These are phyloP conservation scores for Plasmodium coatneyi DNA, from an alignment of 169 alveolate genomes.

Conservation along the genomic window DNA sequence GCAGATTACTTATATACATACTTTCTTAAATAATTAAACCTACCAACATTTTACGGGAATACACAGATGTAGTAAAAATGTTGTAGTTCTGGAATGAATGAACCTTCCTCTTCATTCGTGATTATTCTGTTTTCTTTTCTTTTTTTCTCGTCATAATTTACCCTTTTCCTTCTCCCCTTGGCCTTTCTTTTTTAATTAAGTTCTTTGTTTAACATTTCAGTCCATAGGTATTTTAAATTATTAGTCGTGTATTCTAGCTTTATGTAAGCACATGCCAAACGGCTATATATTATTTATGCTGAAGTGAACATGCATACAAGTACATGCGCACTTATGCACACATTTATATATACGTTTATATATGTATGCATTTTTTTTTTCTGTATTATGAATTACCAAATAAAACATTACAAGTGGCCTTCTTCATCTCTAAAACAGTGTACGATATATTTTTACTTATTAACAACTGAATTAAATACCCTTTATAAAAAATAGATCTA, in stretches of 20 bases:
- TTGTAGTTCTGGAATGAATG: not conserved
- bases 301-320: not conserved
- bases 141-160: not conserved
- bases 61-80: not conserved
- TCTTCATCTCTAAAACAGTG: constrained; percentile 7
- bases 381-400: constrained; percentile 48
- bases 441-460: constrained; percentile 29
- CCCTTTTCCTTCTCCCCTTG: not conserved
- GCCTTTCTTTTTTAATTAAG: constrained; percentile 6
- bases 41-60: not conserved
- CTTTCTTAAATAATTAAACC: constrained; percentile 3
- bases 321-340: constrained; percentile 16
- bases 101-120: not conserved
- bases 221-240: constrained; percentile 30
- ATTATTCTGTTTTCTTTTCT: not conserved
- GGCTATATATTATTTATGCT: constrained; percentile 37
- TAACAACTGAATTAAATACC: not conserved
- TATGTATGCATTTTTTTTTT: constrained; percentile 37
- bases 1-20: not conserved
- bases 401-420: constrained; percentile 3
- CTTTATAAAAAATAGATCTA: constrained; percentile 8
- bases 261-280: constrained; percentile 23
- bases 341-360: not conserved
- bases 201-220: constrained; percentile 35
- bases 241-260: constrained; percentile 27